Percentiles rank a stretch among this genome's conserved stretches.
phyloP scores from a whole-genome alignment of 2,329 filamentous ascomycete species.

The Metarhizium rileyi region DNA sequence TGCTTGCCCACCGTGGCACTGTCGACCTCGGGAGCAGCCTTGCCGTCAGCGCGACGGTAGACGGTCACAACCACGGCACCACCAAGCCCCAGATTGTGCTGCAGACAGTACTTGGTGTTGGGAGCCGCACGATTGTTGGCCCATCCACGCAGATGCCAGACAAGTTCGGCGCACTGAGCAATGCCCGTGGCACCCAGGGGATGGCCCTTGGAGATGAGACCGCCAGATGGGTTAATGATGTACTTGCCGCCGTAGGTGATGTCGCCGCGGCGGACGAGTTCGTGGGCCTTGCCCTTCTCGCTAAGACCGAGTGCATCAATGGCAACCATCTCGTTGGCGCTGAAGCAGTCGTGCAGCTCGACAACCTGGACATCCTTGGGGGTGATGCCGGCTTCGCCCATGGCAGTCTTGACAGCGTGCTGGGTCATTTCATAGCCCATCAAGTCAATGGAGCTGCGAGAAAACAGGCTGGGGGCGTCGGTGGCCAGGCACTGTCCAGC shows the following conservation, averaged over 20 bases:
- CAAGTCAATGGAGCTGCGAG: constrained; percentile 71
- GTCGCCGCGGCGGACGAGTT: constrained; percentile 76
- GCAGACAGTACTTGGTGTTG: constrained; percentile 63
- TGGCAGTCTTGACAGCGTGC: constrained; percentile 58
- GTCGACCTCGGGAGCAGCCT: constrained; percentile 48
- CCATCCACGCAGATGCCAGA: constrained; percentile 94
- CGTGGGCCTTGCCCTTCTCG: constrained; percentile 75
- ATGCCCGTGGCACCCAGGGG: constrained; percentile 90
- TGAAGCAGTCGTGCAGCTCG: constrained; percentile 96
- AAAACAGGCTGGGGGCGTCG: constrained; percentile 72
- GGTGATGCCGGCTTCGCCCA: constrained; percentile 61
- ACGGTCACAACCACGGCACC: constrained; percentile 87
- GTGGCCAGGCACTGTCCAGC: constrained; percentile 85
- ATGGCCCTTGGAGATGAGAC: constrained; percentile 92
- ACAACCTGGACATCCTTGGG: constrained; percentile 69
- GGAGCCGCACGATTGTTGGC: constrained; percentile 75
- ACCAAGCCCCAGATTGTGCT: constrained; percentile 89
- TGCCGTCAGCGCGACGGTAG: constrained; percentile 75
- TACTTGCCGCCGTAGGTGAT: constrained; percentile 84
- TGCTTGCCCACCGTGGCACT: constrained; percentile 54
- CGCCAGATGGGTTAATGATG: constrained; percentile 87
- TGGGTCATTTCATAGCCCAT: constrained; percentile 82
- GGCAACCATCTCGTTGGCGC: constrained; percentile 83
- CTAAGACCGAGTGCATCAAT: constrained; percentile 79
- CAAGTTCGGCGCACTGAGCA: constrained; percentile 87